Conservation (phyloP, 2,329 filamentous ascomycete genomes). For the Alternaria novae-zelandiae region DNA sequence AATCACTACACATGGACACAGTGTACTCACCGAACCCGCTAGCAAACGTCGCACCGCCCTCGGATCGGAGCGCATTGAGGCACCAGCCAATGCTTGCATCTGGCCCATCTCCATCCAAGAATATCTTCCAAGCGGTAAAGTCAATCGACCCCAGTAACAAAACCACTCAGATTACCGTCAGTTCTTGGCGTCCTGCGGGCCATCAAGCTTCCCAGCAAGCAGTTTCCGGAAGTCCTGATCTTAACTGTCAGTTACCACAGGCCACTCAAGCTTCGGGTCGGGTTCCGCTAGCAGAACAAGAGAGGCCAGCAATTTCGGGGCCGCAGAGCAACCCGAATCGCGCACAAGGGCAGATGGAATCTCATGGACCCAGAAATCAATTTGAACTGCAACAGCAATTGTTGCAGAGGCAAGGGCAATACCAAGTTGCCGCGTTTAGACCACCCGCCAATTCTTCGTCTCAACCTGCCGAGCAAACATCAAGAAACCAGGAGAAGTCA, state of each 20-base stretch:
- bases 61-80: constrained; percentile 1
- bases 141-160: background rate
- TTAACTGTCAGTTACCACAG: constrained; percentile 4
- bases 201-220: constrained; percentile 9
- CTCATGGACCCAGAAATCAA: constrained; percentile 29
- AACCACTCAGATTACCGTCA: constrained; percentile 10
- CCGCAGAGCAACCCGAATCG: constrained; percentile 17
- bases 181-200: constrained; percentile 15
- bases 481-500: constrained; percentile 30
- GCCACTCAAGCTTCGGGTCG: constrained; percentile 10
- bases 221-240: constrained; percentile 9
- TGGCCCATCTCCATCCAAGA: constrained; percentile 7
- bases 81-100: constrained; percentile 1
- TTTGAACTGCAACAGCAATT: constrained; percentile 41
- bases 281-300: constrained; percentile 15
- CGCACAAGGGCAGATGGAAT: constrained; percentile 10
- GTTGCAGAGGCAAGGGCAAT: constrained; percentile 41
- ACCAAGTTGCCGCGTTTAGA: constrained; percentile 51
- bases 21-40: constrained; percentile 17
- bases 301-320: constrained; percentile 11
- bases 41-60: constrained; percentile 6
- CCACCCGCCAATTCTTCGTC: constrained; percentile 47
- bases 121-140: background rate
- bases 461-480: constrained; percentile 24
- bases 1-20: constrained; percentile 5